These are phyloP conservation scores for Citrus sp. DNA, from an alignment of 345 rosid species.

Conservation along the genomic window DNA sequence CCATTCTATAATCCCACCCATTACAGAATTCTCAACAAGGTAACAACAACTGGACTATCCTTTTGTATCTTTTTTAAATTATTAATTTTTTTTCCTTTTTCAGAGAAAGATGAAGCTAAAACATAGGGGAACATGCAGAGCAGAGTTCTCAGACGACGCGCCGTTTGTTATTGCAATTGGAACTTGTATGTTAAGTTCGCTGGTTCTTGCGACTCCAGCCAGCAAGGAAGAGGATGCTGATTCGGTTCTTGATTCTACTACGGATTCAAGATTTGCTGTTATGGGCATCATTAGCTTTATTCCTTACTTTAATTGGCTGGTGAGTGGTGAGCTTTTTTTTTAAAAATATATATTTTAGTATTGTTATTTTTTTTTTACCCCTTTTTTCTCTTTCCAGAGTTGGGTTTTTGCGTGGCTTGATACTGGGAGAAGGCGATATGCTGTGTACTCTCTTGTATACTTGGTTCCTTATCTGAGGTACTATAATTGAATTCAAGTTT, in stretches of 20 bases:
- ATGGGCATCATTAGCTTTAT: conserved; percentile 92
- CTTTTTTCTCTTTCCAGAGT: conserved; percentile 42
- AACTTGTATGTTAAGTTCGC: conserved; percentile 68
- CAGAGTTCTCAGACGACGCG: conserved; percentile 62
- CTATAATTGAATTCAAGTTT: background rate
- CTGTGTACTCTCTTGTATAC: conserved; percentile 68
- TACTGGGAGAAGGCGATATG: conserved; percentile 78
- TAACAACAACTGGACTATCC: background rate
- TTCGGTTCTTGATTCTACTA: conserved; percentile 50
- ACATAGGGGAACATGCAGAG: conserved; percentile 44
- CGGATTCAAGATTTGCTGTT: conserved; percentile 76
- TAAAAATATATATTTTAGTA: background rate
- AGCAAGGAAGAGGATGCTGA: conserved; percentile 34
- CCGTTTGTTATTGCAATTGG: conserved; percentile 76
- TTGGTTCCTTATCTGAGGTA: conserved; percentile 87
- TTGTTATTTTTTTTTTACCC: background rate
- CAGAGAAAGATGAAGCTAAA: conserved; percentile 26
- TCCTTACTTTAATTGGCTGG: conserved; percentile 99
- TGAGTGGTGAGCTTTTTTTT: conserved; percentile 8
- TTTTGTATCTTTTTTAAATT: too few relatives aligned
- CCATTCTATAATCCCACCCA: background rate
- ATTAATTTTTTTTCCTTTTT: background rate
- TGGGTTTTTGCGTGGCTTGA: conserved; percentile 99
- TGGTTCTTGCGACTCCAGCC: conserved; percentile 48
- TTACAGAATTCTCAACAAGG: conserved; percentile 27